These are phyloP conservation scores for Pyrenophora tritici-repentis DNA, from an alignment of 2,329 filamentous ascomycete species.

Conservation along the genomic window DNA sequence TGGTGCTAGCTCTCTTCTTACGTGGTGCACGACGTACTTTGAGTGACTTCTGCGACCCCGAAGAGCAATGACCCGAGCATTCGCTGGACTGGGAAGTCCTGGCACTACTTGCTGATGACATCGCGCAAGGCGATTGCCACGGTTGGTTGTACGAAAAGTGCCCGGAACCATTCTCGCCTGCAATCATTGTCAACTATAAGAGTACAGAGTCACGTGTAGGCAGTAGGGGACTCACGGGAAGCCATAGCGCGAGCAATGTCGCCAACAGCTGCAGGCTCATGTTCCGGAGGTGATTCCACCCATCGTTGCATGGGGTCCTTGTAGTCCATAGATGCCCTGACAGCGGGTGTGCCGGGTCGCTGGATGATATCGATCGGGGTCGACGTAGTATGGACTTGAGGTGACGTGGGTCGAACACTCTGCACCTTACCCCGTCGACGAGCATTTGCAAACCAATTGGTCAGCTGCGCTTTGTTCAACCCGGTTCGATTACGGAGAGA, in stretches of 20 bases:
- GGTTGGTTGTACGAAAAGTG: conserved; percentile 5
- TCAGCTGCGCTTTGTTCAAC: conserved; percentile 31
- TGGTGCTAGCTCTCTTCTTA: conserved; percentile 15
- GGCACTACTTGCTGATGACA: conserved; percentile 31
- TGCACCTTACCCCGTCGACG: conserved; percentile 31
- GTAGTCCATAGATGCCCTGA: conserved; percentile 3
- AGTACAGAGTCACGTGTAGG: too few relatives aligned
- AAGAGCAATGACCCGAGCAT: conserved; percentile 19
- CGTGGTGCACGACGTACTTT: conserved; percentile 16
- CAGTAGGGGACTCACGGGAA: conserved; percentile 5
- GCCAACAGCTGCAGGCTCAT: conserved; percentile 29
- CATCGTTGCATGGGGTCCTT: conserved; percentile 36
- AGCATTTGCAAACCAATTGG: conserved; percentile 39
- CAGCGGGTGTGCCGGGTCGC: conserved; percentile 30
- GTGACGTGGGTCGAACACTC: conserved; percentile 10
- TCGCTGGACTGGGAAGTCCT: conserved; percentile 32
- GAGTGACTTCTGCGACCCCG: conserved; percentile 23
- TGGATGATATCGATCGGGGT: conserved; percentile 29
- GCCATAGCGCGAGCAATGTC: conserved; percentile 35
- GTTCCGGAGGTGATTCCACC: conserved; percentile 36
- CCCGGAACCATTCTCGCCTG: background rate
- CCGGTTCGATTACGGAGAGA: conserved; percentile 27
- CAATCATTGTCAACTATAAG: background rate
- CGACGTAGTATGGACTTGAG: conserved; percentile 10
- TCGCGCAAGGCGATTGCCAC: conserved; percentile 19